Evolutionary conservation across 108 stramenopile genomes (phyloP).

Genomic region (Hondaea fermentalgiana): DNA sequence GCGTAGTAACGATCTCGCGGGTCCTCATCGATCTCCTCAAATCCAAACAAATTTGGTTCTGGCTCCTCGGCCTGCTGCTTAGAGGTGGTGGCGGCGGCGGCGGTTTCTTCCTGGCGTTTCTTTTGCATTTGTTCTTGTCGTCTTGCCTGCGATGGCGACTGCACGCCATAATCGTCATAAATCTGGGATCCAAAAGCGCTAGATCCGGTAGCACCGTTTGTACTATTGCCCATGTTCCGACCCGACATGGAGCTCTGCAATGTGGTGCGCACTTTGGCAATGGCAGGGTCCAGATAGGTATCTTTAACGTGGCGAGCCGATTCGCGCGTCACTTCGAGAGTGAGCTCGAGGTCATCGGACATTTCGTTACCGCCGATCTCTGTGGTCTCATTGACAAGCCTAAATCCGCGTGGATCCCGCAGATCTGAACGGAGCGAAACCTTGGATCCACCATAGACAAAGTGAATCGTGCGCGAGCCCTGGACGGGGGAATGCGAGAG

Average conservation of each 20-base stretch:
- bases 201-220: neutral
- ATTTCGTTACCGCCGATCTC: neutral
- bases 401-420: neutral
- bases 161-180: neutral
- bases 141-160: neutral
- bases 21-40: neutral
- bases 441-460: neutral
- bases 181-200: neutral
- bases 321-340: neutral
- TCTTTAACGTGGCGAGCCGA: neutral
- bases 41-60: neutral
- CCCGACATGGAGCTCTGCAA: neutral
- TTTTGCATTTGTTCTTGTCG: neutral
- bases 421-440: neutral
- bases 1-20: no score
- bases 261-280: neutral
- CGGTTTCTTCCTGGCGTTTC: neutral
- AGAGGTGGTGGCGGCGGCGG: neutral
- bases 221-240: neutral
- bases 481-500: neutral
- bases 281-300: neutral
- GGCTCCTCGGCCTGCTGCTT: neutral
- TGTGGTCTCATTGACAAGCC: neutral
- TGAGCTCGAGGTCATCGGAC: neutral
- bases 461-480: neutral